Base-by-base conservation (phyloP, 208 protist species). In the Blechomonas ayalai region DNA sequence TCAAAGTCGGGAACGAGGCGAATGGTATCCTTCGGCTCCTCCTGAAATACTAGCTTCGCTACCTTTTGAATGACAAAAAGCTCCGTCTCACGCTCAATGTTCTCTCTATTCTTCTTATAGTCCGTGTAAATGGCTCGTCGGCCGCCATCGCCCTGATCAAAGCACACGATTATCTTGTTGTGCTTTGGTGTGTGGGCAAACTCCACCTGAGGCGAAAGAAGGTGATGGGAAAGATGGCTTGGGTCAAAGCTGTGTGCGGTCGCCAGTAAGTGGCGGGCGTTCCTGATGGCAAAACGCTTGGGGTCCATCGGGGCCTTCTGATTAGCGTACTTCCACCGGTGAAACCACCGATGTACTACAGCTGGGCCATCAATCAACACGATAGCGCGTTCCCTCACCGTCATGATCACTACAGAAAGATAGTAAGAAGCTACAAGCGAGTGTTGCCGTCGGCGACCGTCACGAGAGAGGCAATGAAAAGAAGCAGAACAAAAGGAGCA, bases 61-160 rank as follows among this genome's bases (percentile, higher is more conserved):
- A 89, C 73, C 38, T 88, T 89, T 31, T 87, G 67, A 34, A 94
- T 89, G 19, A 89, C 28, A 23, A 51, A 24, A 20, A 94, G 61
- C 64, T 88, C 72, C 12, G 67, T 52, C 19, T 48, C 58, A 10
- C 59, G 42, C 36, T 75, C 59, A 4, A 68, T 59, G 4, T 53
- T 27, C 1, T 40, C 22, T 7, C 86, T 64, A 44, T 87, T 87
- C 44, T 67, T 67, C 41, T 94, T 94, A 61, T 94, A 94, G 28
- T 77, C 59, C 0, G 67, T 40, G 62, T 78, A 94, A 7, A 94
- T 51, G 27, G 75, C 59, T 3, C 73, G 53, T 15, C 85, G 71
- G 7, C 85, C 85, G n/a, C 85, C 85, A 58, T 94, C 85, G 9
- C 85, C 85, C n/a, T 90, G 72, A 45, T 94, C 85, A 52, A 94